Percentiles rank a stretch among this genome's conserved stretches.
These are phyloP conservation scores for Anisodus acutangulus DNA, from an alignment of 257 asterid species.

Conservation along the genomic window DNA sequence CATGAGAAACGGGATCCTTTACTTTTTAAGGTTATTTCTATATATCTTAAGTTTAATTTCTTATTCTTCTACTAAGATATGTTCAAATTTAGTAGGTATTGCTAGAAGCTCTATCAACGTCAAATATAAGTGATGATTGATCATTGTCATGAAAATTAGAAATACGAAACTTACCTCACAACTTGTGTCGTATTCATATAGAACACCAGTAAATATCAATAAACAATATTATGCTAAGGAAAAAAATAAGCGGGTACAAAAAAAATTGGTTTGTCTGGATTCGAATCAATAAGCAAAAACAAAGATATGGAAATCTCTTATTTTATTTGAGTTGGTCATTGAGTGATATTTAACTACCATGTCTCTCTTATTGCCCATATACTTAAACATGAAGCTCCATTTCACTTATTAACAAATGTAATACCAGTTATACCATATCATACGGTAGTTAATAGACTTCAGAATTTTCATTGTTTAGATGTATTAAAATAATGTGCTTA, in stretches of 20 bases:
- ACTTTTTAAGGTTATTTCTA: neutral
- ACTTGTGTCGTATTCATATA: neutral
- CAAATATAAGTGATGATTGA: constrained; percentile 8
- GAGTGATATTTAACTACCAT: neutral
- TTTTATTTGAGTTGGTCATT: neutral
- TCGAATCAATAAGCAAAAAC: neutral
- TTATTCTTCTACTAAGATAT: neutral
- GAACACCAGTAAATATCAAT: neutral
- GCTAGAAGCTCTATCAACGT: neutral
- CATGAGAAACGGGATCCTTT: neutral
- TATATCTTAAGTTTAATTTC: neutral
- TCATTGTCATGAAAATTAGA: neutral
- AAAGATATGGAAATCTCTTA: neutral
- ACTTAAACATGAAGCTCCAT: neutral
- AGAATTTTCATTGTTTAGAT: neutral
- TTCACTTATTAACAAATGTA: neutral
- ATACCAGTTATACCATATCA: neutral
- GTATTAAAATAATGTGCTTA: neutral
- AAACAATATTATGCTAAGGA: too few species aligned
- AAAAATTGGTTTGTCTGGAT: neutral
- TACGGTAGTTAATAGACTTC: neutral
- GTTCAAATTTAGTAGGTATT: neutral
- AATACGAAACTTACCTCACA: neutral
- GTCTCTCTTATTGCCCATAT: neutral
- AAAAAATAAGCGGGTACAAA: too few species aligned